Base-by-base conservation (phyloP, 371 early-diverging fungal genomes). In the Mortierella sp. region DNA sequence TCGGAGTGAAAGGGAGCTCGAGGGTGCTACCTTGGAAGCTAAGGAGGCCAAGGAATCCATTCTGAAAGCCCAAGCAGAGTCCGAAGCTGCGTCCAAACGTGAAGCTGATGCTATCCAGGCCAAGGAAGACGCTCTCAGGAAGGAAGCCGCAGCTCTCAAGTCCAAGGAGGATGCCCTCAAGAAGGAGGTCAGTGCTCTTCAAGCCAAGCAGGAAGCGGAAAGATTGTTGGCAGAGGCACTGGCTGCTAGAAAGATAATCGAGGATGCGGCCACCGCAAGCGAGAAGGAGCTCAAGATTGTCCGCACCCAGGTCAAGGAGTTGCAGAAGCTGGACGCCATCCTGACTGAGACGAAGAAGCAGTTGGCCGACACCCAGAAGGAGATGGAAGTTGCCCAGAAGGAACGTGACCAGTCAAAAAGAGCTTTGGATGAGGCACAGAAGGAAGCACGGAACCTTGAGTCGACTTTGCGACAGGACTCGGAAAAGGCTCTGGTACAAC, bases 101-200 rank as follows among this genome's bases (percentile, higher is more conserved):
- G 84, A 88, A 48, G 53, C 44, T 2, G 84, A 88, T 46, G 88
- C 86, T 4, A 79, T 88, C 24, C 89, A 91, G 88, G 86, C 91
- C 70, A 80, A 88, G 64, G 88, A 91, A 71, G 54, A 71, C n/a
- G 74, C 87, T 78, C 73, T 82, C 3, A 82, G 88, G 51, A 83
- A 87, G 54, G 90, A 90, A 55, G 75, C 91, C 11, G 89, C 91
- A 77, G 87, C 91, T 69, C 48, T 88, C 19, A 88, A 91, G 88
- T 84, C 91, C 71, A 80, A 88, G 59, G 88, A 91, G 72, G 53
- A 70, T 28, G 74, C 87, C 79, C 71, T 82, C 77, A 51, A 89
- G 81, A 80, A 78, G 40, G 78, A 91, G 70, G 67, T 89, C 21
- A 84, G 89, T 72, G 78, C 83, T 10, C 64, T 75, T 37, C 71